These are phyloP conservation scores for Neoboletus magnificus DNA, from an alignment of 768 basidiomycete species.

Conservation along the genomic window DNA sequence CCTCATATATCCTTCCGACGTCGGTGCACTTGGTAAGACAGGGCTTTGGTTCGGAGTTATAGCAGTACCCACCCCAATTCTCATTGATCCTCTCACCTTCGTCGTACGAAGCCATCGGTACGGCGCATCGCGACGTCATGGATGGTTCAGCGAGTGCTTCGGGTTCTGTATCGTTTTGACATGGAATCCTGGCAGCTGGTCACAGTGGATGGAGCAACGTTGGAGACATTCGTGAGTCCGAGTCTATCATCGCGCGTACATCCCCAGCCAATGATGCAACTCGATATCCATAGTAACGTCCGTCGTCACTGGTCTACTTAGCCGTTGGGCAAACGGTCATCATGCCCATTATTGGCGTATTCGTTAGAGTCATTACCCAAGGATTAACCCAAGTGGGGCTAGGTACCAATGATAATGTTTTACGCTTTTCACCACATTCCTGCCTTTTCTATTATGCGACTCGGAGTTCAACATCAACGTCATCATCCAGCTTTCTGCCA, in stretches of 20 bases:
- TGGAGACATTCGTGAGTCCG: conserved; percentile 60
- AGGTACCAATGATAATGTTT: no score
- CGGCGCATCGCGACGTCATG: conserved; percentile 45
- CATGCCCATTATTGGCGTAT: no score
- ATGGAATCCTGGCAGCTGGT: conserved; percentile 66
- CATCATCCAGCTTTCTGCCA: no score
- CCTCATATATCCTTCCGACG: conserved; percentile 55
- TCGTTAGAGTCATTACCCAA: no score
- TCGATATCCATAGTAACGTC: conserved; percentile 47
- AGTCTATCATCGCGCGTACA: not conserved
- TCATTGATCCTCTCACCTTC: conserved; percentile 45
- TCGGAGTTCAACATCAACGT: no score
- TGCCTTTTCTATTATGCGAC: no score
- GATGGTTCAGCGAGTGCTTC: conserved; percentile 58
- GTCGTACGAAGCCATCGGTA: conserved; percentile 58
- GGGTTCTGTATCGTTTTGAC: conserved; percentile 73
- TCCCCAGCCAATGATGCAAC: not conserved
- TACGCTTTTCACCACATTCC: no score
- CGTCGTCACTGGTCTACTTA: conserved; percentile 57
- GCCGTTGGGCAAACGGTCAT: no score
- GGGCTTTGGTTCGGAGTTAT: not conserved
- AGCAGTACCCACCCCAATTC: not conserved
- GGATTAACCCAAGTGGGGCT: no score
- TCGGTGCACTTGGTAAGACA: conserved; percentile 47
- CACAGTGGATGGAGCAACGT: conserved; percentile 67